Percentiles rank a stretch among this genome's conserved stretches.
Evolutionary conservation across 2,329 filamentous ascomycete genomes (phyloP).

Genomic region (Phaeomoniella chlamydospora): DNA sequence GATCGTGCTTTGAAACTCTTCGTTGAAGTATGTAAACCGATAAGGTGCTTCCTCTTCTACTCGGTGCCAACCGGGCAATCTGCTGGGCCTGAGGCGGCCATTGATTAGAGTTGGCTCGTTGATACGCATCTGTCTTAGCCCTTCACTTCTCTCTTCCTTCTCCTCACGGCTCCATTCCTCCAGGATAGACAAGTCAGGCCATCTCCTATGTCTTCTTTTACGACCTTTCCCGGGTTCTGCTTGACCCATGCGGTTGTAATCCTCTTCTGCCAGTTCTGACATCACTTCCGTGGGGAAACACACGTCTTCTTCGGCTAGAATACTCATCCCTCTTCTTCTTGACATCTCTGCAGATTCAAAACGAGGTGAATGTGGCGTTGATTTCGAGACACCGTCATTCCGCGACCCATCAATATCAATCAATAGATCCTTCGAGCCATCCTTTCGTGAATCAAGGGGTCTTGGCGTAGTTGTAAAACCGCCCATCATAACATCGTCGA

Average conservation of each 20-base stretch:
- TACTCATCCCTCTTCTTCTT: slow-evolving; percentile 42
- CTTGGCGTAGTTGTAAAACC: slow-evolving; percentile 19
- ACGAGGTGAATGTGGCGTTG: slow-evolving; percentile 23
- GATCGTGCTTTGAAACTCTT: slow-evolving; percentile 88
- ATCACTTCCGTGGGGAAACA: slow-evolving; percentile 73
- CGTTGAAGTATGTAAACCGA: slow-evolving; percentile 97
- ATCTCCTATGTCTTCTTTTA: slow-evolving; percentile 54
- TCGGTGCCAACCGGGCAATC: slow-evolving; percentile 68
- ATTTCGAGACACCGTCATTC: slow-evolving; percentile 14
- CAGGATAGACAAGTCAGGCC: slow-evolving; percentile 72
- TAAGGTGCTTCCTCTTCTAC: slow-evolving; percentile 84
- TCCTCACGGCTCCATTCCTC: slow-evolving; percentile 86
- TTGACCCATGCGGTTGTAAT: slow-evolving; percentile 38
- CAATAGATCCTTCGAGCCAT: slow-evolving; percentile 20
- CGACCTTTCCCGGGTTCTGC: slow-evolving; percentile 26
- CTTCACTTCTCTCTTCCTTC: slow-evolving; percentile 74
- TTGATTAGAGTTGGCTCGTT: slow-evolving; percentile 88
- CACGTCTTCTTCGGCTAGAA: slow-evolving; percentile 70
- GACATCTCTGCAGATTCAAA: slow-evolving; percentile 21
- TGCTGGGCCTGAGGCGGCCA: slow-evolving; percentile 62
- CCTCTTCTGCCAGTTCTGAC: slow-evolving; percentile 71
- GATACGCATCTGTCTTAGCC: slow-evolving; percentile 65
- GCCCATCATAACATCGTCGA: slow-evolving; percentile 37
- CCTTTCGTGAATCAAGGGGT: slow-evolving; percentile 20
- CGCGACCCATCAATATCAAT: slow-evolving; percentile 26